phyloP scores from a whole-genome alignment of 352 stramenopile genomes.

The Pythium volutum region DNA sequence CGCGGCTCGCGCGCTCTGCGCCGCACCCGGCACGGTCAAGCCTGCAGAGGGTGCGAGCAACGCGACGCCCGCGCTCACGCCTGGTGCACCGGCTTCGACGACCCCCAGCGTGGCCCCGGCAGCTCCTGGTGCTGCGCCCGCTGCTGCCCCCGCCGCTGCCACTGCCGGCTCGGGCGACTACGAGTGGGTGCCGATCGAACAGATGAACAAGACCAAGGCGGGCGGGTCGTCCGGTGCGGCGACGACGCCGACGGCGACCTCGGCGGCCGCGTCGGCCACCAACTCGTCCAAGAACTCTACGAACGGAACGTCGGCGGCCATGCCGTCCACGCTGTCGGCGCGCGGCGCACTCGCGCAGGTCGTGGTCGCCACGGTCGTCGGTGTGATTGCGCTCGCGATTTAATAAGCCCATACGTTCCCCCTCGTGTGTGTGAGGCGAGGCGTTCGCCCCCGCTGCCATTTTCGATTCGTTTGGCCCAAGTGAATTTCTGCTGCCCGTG shows the following conservation, averaged over 20 bases:
- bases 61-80: constrained; percentile 17
- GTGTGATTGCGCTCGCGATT: constrained; percentile 11
- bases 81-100: neutral
- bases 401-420: constrained; percentile 3
- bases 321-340: neutral
- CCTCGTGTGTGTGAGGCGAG: neutral
- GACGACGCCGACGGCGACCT: neutral
- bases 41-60: constrained; percentile 13
- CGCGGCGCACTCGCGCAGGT: neutral
- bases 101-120: neutral
- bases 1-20: constrained; percentile 9
- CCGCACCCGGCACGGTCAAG: constrained; percentile 16
- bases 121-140: neutral
- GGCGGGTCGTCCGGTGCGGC: neutral
- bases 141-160: neutral
- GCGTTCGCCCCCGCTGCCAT: no score
- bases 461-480: neutral
- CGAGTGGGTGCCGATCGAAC: constrained; percentile 19
- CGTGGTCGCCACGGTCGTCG: constrained; percentile 9
- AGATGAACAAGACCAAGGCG: constrained; percentile 1
- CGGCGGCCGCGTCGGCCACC: neutral
- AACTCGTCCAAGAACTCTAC: constrained; percentile 19
- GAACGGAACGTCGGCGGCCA: constrained; percentile 14
- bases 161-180: constrained; percentile 5
- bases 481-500: neutral